Conservation (phyloP, 306 rosid genomes). For the Parietaria judaica region DNA sequence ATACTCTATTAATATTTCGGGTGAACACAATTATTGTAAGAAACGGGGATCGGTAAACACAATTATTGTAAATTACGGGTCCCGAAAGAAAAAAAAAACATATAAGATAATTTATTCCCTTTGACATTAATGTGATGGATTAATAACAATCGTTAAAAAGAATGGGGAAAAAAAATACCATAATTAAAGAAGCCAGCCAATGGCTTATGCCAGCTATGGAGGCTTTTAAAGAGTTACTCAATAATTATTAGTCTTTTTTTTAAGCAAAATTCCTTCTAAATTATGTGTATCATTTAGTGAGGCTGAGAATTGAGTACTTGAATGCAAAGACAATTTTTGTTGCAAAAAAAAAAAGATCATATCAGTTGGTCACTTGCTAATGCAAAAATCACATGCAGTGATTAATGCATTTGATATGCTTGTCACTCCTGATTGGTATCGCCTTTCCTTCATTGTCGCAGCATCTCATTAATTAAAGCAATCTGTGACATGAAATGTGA, state of each 20-base stretch:
- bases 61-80: too few relatives aligned
- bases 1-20: background rate
- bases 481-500: background rate
- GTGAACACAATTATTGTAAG: background rate
- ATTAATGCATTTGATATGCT: background rate
- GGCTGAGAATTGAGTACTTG: background rate
- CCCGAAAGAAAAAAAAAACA: too few relatives aligned
- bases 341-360: background rate
- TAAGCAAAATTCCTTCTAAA: background rate
- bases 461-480: background rate
- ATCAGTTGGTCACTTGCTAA: background rate
- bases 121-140: too few relatives aligned
- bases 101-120: too few relatives aligned
- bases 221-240: background rate
- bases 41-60: background rate
- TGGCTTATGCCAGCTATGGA: background rate
- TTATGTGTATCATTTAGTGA: constrained; percentile 1
- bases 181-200: background rate
- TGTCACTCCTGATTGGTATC: background rate
- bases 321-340: too few relatives aligned
- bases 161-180: too few relatives aligned
- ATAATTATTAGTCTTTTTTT: background rate
- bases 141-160: too few relatives aligned
- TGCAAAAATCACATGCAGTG: constrained; percentile 10
- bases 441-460: constrained; percentile 10